Evolutionary conservation across 352 stramenopile species (phyloP), one percentile per base, ranked within the genome.

Genomic region (Globisporangium spinosum): DNA sequence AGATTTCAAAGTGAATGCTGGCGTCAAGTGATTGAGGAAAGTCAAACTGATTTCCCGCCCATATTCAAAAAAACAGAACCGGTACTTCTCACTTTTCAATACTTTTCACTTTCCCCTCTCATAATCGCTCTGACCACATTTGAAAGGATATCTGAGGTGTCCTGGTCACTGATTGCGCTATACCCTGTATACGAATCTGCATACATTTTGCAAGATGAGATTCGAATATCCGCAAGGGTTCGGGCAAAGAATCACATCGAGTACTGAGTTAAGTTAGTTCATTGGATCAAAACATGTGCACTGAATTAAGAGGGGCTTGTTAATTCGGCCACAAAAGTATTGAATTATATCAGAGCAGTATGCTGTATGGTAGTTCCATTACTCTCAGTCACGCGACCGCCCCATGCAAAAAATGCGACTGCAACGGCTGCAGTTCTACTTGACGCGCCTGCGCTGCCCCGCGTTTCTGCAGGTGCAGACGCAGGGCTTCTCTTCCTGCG

Each of bases 381-480:
- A 32, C 29, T 32, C 27, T 32, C 29, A 32, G 29, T 32, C 29
- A 32, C 29, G 29, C 29, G 29, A 7, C 29, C 27, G 29, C 29
- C 29, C 29, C 40, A 45, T 45, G 38, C 40, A 47, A 47, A 47
- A 47, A 47, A 47, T 47, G 40, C 40, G 13, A 29, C 55, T 61
- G 9, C 15, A 20, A 29, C 27, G 55, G 9, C 55, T 61, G 55
- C 55, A 61, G 20, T 40, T 43, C 55, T 61, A 20, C 29, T 61
- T 61, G 55, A 45, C 62, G 58, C 68, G 58, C 38, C 73, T 87
- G 61, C 56, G 62, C 25, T 88, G 79, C 43, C 79, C 79, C 0
- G 45, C 71, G 47, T 86, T 75, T 59, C 66, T 88, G 27, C 47
- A 45, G 1, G 29, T 2, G 64, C 32, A 72, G n/a, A n/a, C 40